phyloP scores from a whole-genome alignment of 352 stramenopile species.

The Thalassiosira mediterranea region DNA sequence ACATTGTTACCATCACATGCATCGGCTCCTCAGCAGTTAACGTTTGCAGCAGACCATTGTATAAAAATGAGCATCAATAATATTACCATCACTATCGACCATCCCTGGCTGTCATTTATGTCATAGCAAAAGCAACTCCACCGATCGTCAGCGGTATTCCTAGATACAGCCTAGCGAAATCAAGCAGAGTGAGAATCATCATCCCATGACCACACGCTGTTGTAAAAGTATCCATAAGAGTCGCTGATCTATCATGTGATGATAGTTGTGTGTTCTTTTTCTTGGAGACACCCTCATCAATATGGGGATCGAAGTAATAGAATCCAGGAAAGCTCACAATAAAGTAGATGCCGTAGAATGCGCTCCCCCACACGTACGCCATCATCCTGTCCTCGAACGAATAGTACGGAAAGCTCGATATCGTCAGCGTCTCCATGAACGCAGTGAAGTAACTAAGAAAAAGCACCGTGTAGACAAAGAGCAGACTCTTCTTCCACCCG shows the following conservation, averaged over 20 bases:
- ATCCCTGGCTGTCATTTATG: no score
- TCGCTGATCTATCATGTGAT: slow-evolving; percentile 22
- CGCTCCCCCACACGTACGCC: slow-evolving; percentile 80
- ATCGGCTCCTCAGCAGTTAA: no score
- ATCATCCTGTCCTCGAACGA: slow-evolving; percentile 85
- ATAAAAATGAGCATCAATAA: no score
- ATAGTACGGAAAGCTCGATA: slow-evolving; percentile 89
- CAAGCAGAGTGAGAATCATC: slow-evolving; percentile 87
- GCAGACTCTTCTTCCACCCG: slow-evolving; percentile 45
- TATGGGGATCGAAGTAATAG: slow-evolving; percentile 83
- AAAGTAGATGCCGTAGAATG: slow-evolving; percentile 92
- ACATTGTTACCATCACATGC: no score
- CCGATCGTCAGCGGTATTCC: slow-evolving; percentile 77
- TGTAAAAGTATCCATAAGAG: slow-evolving; percentile 76
- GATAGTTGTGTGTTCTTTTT: slow-evolving; percentile 6
- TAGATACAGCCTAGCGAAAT: slow-evolving; percentile 85
- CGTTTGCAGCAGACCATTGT: no score
- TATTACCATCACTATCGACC: no score
- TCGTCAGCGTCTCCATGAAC: slow-evolving; percentile 90
- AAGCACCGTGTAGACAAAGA: slow-evolving; percentile 77
- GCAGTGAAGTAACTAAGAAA: slow-evolving; percentile 87
- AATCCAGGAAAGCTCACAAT: slow-evolving; percentile 88
- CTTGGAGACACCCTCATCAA: slow-evolving; percentile 55
- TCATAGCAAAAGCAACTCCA: slow-evolving; percentile 48
- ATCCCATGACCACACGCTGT: slow-evolving; percentile 84